Conservation (phyloP, 169 alveolate genomes). For the Cryptosporidium bovis region DNA sequence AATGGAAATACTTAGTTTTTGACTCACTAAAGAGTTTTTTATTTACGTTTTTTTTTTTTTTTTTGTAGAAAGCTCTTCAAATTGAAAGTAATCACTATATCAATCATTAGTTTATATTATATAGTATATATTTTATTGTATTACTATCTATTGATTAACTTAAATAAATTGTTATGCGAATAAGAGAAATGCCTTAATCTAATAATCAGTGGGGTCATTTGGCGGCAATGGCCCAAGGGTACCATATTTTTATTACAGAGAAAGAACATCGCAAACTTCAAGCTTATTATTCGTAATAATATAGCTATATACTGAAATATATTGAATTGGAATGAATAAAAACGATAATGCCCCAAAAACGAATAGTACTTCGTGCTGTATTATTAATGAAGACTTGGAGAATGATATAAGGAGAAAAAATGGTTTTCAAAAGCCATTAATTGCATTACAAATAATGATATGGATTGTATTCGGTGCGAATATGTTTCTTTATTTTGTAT, state of each 20-base stretch:
- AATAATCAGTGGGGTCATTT: constrained; percentile 11
- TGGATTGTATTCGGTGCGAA: constrained; percentile 62
- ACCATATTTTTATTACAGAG: background rate
- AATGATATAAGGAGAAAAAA: constrained; percentile 44
- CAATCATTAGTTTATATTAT: no score
- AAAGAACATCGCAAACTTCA: constrained; percentile 13
- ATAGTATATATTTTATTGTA: no score
- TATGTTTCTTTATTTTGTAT: constrained; percentile 22
- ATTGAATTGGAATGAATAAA: constrained; percentile 27
- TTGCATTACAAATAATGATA: constrained; percentile 59
- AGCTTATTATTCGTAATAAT: background rate
- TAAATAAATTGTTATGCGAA: background rate
- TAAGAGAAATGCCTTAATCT: background rate
- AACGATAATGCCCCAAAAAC: constrained; percentile 12
- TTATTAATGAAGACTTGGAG: constrained; percentile 52
- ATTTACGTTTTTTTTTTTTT: no score
- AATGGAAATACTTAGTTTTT: no score
- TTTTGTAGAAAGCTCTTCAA: no score
- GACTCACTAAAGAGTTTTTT: no score
- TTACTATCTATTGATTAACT: background rate
- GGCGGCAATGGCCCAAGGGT: constrained; percentile 1
- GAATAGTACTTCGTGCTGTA: constrained; percentile 40
- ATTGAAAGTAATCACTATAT: no score
- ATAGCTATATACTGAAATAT: background rate
- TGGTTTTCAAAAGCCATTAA: constrained; percentile 74